Evolutionary conservation across 148 eudicot species (phyloP).

Genomic region (Agrostemma githago): DNA sequence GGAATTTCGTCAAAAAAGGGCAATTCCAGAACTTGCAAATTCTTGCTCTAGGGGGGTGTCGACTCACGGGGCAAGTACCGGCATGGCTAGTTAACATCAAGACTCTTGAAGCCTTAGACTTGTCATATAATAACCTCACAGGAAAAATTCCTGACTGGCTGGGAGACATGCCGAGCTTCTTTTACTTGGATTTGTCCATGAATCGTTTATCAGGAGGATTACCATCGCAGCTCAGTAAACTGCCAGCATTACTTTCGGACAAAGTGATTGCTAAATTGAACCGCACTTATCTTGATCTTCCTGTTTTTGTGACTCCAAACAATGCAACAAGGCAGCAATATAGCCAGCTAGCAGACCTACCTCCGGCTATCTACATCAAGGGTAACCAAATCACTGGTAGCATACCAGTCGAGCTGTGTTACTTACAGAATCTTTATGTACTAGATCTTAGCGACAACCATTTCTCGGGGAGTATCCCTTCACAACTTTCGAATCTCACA

Average conservation of each 20-base stretch:
- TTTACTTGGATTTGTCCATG: slow-evolving; percentile 65
- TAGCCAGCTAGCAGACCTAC: slow-evolving; percentile 61
- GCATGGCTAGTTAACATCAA: slow-evolving; percentile 51
- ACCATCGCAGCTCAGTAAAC: slow-evolving; percentile 40
- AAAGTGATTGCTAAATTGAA: slow-evolving; percentile 31
- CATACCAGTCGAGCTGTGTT: slow-evolving; percentile 61
- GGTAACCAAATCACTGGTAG: slow-evolving; percentile 58
- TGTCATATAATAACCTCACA: slow-evolving; percentile 48
- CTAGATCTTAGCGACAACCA: slow-evolving; percentile 58
- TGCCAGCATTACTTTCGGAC: slow-evolving; percentile 45
- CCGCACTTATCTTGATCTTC: slow-evolving; percentile 56
- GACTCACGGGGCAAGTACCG: slow-evolving; percentile 55
- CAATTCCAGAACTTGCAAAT: slow-evolving; percentile 54
- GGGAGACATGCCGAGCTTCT: slow-evolving; percentile 52
- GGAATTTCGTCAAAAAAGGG: slow-evolving; percentile 28
- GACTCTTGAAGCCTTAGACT: slow-evolving; percentile 60
- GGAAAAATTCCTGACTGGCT: slow-evolving; percentile 73
- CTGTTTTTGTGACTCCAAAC: slow-evolving; percentile 59
- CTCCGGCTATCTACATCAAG: slow-evolving; percentile 54
- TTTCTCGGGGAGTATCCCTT: slow-evolving; percentile 67
- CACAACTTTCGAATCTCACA: slow-evolving; percentile 55
- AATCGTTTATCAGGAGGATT: slow-evolving; percentile 52
- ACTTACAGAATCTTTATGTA: slow-evolving; percentile 49
- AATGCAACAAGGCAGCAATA: slow-evolving; percentile 53
- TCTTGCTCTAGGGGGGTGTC: slow-evolving; percentile 65